Percentiles rank a stretch among this genome's conserved stretches.
Conservation (phyloP, 768 basidiomycete species). For the Leccinum uliginosum region DNA sequence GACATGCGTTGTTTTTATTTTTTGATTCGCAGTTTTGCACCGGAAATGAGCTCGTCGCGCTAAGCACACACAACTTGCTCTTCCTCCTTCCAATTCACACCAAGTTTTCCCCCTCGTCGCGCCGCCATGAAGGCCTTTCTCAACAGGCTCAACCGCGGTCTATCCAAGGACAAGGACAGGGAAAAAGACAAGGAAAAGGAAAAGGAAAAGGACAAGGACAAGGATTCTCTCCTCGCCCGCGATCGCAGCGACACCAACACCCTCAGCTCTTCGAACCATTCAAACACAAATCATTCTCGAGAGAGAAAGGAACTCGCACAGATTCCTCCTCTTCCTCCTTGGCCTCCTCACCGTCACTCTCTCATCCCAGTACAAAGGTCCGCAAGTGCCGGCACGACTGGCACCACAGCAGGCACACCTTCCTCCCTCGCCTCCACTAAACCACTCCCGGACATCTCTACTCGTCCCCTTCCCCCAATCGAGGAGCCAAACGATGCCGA, state of each 20-base stretch:
- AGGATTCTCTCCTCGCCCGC: constrained; percentile 19
- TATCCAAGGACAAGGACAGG: constrained; percentile 36
- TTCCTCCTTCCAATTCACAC: background rate
- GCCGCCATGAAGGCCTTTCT: constrained; percentile 78
- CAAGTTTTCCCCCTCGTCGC: background rate
- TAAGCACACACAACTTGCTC: constrained; percentile 4
- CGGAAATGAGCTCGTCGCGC: constrained; percentile 23
- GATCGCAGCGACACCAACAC: constrained; percentile 33
- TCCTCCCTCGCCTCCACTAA: constrained; percentile 53
- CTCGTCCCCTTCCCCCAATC: constrained; percentile 46
- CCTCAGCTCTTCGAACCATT: constrained; percentile 27
- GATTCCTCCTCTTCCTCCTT: constrained; percentile 58
- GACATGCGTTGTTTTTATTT: background rate
- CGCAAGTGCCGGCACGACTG: constrained; percentile 24
- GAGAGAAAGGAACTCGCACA: constrained; percentile 53
- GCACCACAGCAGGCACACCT: constrained; percentile 39
- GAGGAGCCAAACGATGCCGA: constrained; percentile 36
- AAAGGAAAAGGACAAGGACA: constrained; percentile 25
- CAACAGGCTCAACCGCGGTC: constrained; percentile 65
- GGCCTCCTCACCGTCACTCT: constrained; percentile 51
- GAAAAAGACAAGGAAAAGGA: constrained; percentile 12
- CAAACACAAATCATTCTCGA: constrained; percentile 30
- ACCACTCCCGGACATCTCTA: constrained; percentile 65
- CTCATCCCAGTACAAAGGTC: constrained; percentile 29
- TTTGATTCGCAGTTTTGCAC: constrained; percentile 6